Evolutionary conservation across 202 grass and related monocot species (phyloP).

Genomic region (Digitaria exilis): DNA sequence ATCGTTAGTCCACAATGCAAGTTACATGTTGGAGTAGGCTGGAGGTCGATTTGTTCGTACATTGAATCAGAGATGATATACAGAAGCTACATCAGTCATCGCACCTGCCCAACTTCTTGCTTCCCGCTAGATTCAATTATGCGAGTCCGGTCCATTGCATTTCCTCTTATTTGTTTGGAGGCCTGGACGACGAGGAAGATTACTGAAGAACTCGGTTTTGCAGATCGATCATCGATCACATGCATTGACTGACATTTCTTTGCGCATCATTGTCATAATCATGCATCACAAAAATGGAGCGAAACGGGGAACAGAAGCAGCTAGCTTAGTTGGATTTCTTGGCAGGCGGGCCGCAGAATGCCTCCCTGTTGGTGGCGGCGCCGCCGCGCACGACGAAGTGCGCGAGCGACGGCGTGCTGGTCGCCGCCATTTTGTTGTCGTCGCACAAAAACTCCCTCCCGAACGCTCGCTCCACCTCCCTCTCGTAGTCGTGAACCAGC

Average conservation of each 20-base stretch:
- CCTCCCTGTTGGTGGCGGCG: constrained; percentile 39
- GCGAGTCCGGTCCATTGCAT: neutral
- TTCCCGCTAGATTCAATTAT: neutral
- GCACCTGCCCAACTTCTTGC: neutral
- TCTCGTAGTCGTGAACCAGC: constrained; percentile 89
- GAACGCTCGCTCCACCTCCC: constrained; percentile 65
- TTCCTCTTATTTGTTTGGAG: neutral
- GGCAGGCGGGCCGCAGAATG: constrained; percentile 54
- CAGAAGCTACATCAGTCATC: neutral
- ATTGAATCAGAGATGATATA: neutral
- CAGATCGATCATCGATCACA: neutral
- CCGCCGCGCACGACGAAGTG: constrained; percentile 70
- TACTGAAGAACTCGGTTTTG: neutral
- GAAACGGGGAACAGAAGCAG: neutral
- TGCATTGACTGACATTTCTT: neutral
- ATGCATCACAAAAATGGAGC: constrained; percentile 9
- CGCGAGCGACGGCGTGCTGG: constrained; percentile 53
- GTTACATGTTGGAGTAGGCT: neutral
- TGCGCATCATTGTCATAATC: no score
- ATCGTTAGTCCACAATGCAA: neutral
- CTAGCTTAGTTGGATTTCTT: constrained; percentile 19
- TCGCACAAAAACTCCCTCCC: constrained; percentile 78
- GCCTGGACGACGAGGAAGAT: neutral
- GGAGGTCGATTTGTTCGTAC: neutral
- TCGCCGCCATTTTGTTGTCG: constrained; percentile 53